A percentile compares a stretch with the other conserved stretches of the same genome.
Evolutionary conservation across 306 rosid genomes (phyloP).

Genomic region (Hippophae rhamnoides): DNA sequence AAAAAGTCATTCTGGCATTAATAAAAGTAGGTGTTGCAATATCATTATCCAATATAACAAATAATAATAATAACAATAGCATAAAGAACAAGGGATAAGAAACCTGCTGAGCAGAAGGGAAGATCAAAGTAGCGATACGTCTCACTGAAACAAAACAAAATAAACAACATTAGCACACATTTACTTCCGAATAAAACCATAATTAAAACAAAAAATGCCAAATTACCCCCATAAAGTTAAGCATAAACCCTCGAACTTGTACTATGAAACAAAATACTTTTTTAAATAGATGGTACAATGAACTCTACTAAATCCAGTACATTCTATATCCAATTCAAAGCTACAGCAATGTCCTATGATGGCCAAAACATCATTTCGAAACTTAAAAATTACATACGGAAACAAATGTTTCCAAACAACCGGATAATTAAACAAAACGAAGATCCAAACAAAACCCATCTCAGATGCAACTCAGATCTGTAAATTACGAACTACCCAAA

Average conservation of each 20-base stretch:
- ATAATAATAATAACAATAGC: too few relatives aligned
- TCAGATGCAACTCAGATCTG: slow-evolving; percentile 10
- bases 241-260: too few relatives aligned
- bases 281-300: too few relatives aligned
- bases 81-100: neutral
- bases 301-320: too few relatives aligned
- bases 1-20: too few relatives aligned
- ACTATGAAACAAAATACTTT: too few relatives aligned
- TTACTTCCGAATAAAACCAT: neutral
- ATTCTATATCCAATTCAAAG: too few relatives aligned
- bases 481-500: neutral
- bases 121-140: slow-evolving; percentile 76
- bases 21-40: too few relatives aligned
- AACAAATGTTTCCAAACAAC: neutral
- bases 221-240: neutral
- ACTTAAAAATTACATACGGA: neutral
- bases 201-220: neutral
- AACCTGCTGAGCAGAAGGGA: slow-evolving; percentile 63
- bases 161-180: neutral
- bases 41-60: too few relatives aligned
- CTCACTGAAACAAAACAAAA: slow-evolving; percentile 43
- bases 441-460: neutral
- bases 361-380: neutral
- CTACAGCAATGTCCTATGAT: neutral
- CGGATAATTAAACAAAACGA: neutral